Conservation (phyloP, 1,284 basidiomycete species). For the Exobasidium cylindrosporum region DNA sequence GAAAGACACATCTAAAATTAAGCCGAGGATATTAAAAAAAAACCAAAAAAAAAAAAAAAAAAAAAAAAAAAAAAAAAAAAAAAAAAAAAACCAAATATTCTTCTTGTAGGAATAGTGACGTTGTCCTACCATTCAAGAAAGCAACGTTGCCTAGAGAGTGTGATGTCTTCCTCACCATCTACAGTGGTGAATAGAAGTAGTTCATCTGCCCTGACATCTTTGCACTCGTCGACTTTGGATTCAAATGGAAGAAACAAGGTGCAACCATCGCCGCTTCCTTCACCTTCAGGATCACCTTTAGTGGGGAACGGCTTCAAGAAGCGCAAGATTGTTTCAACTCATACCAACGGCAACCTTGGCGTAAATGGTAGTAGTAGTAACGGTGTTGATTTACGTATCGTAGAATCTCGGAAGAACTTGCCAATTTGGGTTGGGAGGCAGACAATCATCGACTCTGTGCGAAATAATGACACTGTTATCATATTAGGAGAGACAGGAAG, state of each 20-base stretch:
- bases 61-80: no score
- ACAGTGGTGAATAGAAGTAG: not conserved
- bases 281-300: not conserved
- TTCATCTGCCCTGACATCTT: not conserved
- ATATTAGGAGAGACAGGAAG: constrained; percentile 95
- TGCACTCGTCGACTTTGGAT: not conserved
- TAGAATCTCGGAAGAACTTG: constrained; percentile 28
- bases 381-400: constrained; percentile 22
- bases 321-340: not conserved
- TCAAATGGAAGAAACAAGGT: not conserved
- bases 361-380: not conserved
- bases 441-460: constrained; percentile 36
- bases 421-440: constrained; percentile 45
- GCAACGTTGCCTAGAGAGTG: no score
- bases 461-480: constrained; percentile 79
- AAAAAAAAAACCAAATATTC: no score
- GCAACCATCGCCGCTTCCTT: not conserved
- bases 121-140: no score
- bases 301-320: not conserved
- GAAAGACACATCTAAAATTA: no score
- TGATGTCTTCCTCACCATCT: no score
- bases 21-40: no score
- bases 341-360: no score
- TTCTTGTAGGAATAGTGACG: no score
- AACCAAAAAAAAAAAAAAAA: no score